Evolutionary conservation across 2,329 filamentous ascomycete species (phyloP).

Genomic region (Phialocephala sp.): DNA sequence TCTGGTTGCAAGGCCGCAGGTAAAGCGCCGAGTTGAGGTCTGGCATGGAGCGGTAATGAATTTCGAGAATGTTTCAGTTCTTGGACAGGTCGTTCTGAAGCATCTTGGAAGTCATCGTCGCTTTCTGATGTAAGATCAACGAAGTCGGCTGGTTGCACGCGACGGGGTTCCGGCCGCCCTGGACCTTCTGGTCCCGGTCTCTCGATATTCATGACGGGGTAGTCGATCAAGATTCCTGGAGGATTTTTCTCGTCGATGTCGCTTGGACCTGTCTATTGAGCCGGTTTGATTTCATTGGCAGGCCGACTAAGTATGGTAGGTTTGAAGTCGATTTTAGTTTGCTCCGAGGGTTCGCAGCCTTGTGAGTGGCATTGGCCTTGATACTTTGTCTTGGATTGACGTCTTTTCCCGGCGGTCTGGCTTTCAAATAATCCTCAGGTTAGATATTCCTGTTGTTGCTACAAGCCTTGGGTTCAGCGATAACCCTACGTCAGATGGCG

Average conservation of each 20-base stretch:
- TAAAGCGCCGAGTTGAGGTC: background rate
- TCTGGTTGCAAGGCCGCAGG: background rate
- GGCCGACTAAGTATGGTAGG: background rate
- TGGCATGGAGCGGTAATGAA: background rate
- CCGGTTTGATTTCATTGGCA: background rate
- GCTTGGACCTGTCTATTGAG: background rate
- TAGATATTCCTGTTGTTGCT: background rate
- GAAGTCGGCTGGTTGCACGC: background rate
- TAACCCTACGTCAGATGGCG: background rate
- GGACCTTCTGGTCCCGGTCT: background rate
- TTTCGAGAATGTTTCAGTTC: background rate
- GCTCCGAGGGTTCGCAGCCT: background rate
- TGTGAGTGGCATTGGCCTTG: background rate
- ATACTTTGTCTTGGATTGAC: background rate
- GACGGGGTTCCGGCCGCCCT: background rate
- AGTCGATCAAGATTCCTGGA: background rate
- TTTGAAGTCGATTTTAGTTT: background rate
- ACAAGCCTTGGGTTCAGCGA: background rate
- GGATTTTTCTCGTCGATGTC: background rate
- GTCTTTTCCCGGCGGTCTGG: background rate
- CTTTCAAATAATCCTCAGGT: background rate
- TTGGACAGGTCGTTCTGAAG: background rate
- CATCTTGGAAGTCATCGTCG: slow-evolving; percentile 1
- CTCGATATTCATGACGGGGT: background rate
- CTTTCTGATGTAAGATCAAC: slow-evolving; percentile 1